Base-by-base conservation (phyloP, 73 alveolate species). In the Stentor roeselii region DNA sequence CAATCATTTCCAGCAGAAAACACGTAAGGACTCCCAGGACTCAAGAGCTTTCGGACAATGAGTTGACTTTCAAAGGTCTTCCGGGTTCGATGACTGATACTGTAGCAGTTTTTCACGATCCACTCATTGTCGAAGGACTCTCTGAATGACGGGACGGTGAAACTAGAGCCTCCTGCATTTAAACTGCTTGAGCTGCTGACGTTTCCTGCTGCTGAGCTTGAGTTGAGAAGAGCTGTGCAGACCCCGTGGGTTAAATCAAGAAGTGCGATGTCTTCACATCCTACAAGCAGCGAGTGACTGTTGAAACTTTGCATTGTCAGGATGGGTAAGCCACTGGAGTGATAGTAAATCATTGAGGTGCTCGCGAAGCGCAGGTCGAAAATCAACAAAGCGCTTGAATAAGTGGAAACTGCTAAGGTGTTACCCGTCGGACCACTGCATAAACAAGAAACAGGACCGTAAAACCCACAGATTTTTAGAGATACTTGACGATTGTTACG, bases 221-320 rank as follows among this genome's bases (percentile, higher is more conserved):
- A n/a, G n/a, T n/a, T n/a, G 21, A 50, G 67, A 50, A 50, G 30
- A 11, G 67, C 21, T 11, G 67, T 50, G 6, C 6, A 6, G 21
- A 21, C 21, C 21, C 30, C 6, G 6, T 6, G 21, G 21, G 6
- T 11, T 11, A 50, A 21, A 50, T 50, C 67, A 11, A 50, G 21
- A 11, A 50, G 21, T 11, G 30, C 6, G 6, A 21, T 21, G 21
- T 50, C 67, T 50, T 50, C 67, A 50, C 67, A 11, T 11, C 67
- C 67, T 50, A 50, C 21, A 50, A 50, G 21, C 21, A 50, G 21
- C 6, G 67, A 50, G 6, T 6, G 6, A 11, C 30, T 50, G 21
- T 50, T 67, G 34, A 30, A 67, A n/a, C 80, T 32, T 67, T 67
- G 80, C 80, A 67, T 67, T 21, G 41, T 67, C 34, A 67, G 34